Base-by-base conservation (phyloP, 1,284 basidiomycete genomes). In the Hymenochaete sp. region DNA sequence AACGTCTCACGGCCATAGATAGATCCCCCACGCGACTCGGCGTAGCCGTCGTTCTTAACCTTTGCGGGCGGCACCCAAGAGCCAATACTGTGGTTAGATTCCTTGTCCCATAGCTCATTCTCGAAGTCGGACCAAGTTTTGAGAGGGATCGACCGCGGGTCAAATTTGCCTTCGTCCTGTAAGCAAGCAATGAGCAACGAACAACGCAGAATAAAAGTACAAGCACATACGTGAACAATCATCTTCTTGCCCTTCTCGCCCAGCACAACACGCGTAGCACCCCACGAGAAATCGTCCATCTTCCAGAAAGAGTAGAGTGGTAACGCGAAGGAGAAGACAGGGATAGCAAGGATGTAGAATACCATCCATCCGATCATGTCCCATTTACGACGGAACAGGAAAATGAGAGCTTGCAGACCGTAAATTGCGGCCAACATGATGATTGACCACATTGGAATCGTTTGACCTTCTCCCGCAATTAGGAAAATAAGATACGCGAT, bases 241-340 rank as follows among this genome's bases (percentile, higher is more conserved):
- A 97, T 71, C 67, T 92, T 93, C 74, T 95, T 93, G 24, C 93
- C 95, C 48, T 82, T 77, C 66, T 98, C 95, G 55, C 93, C 95
- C 55, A 96, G 69, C 26, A 98, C 93, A 52, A 93, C 64, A 79
- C 89, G 88, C 16, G 93, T 96, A 38, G 77, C 75, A 77, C 96
- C 96, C 96, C 92, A 96, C 3, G 90, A 93, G 77, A 98, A 98
- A 66, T 96, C 92, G 66, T 98, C 95, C 93, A 98, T 98, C 55
- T 76, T 81, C 95, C 93, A 98, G 82, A 98, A 98, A 1, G 95
- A 95, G 65, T 97, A 97, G 16, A 97, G 67, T 1, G 93, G 95
- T 31, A 98, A 75, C 66, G 93, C 76, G 69, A 98, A 84, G 16
- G 93, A 93, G 71, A 92, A 93, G 40, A 78, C 77, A 3, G 91